Evolutionary conservation across 2,329 filamentous ascomycete species (phyloP).

Genomic region (Penicillium sp.): DNA sequence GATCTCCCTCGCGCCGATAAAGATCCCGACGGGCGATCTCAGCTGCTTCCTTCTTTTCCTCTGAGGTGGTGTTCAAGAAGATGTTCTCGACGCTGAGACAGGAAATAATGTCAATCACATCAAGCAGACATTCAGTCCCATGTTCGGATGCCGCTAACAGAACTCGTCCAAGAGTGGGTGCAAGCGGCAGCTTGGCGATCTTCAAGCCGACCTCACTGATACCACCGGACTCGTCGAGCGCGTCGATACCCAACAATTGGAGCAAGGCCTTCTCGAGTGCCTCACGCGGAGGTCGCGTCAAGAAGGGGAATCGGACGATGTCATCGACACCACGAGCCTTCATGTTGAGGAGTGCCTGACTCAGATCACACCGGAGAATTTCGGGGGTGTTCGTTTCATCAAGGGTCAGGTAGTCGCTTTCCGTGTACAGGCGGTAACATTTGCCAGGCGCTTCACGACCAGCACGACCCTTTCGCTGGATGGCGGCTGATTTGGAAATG

Average conservation of each 20-base stretch:
- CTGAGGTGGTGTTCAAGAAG: slow-evolving; percentile 60
- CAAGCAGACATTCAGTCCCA: slow-evolving; percentile 71
- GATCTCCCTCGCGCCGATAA: slow-evolving; percentile 62
- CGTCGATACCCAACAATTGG: slow-evolving; percentile 76
- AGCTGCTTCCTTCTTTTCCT: slow-evolving; percentile 62
- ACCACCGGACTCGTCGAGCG: slow-evolving; percentile 68
- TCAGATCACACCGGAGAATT: slow-evolving; percentile 85
- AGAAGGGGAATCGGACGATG: slow-evolving; percentile 77
- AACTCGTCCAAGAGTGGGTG: slow-evolving; percentile 77
- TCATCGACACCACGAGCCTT: slow-evolving; percentile 86
- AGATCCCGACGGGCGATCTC: slow-evolving; percentile 57
- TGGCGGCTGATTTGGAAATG: slow-evolving; percentile 89
- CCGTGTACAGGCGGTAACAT: slow-evolving; percentile 86
- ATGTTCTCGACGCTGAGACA: slow-evolving; percentile 66
- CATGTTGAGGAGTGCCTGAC: slow-evolving; percentile 86
- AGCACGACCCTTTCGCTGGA: slow-evolving; percentile 87
- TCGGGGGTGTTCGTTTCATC: slow-evolving; percentile 79
- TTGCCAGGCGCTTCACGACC: slow-evolving; percentile 89
- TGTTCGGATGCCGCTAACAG: slow-evolving; percentile 75
- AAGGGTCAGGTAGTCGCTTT: slow-evolving; percentile 69
- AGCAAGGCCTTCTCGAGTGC: slow-evolving; percentile 79
- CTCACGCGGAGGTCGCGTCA: slow-evolving; percentile 77
- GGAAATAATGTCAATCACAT: slow-evolving; percentile 81
- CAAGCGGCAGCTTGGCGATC: slow-evolving; percentile 81
- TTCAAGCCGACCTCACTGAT: slow-evolving; percentile 74